Percentiles rank a stretch among this genome's conserved stretches.
phyloP scores from a whole-genome alignment of 768 basidiomycete species.

The Boletus vermiculosoides region DNA sequence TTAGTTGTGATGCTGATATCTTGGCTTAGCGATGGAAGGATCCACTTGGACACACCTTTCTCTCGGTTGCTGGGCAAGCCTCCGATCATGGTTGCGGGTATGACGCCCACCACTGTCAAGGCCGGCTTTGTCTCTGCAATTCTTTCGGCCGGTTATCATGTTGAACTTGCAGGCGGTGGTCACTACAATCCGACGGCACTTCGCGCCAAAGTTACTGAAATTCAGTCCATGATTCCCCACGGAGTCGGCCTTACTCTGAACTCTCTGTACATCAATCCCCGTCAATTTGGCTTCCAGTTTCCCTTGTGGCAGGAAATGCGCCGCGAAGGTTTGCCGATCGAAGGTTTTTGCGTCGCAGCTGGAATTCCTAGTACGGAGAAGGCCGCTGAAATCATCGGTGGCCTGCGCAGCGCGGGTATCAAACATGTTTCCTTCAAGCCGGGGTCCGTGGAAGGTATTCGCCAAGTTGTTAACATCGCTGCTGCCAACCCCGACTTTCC shows the following conservation, averaged over 20 bases:
- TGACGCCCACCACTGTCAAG: conserved; percentile 97
- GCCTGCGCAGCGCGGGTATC: conserved; percentile 79
- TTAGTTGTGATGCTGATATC: conserved; percentile 1
- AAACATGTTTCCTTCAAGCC: conserved; percentile 98
- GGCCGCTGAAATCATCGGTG: conserved; percentile 92
- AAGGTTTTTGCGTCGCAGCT: conserved; percentile 99
- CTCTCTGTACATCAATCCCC: conserved; percentile 96
- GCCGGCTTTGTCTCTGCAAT: conserved; percentile 93
- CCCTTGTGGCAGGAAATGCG: conserved; percentile 99
- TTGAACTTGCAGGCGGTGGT: conserved; percentile 96
- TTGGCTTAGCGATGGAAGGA: conserved; percentile 71
- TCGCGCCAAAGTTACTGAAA: conserved; percentile 89
- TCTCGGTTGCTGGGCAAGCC: conserved; percentile 95
- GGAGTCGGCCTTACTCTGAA: conserved; percentile 95
- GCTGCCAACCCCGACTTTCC: conserved; percentile 93
- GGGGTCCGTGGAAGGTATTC: conserved; percentile 95
- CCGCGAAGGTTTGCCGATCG: conserved; percentile 89
- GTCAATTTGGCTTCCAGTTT: conserved; percentile 95
- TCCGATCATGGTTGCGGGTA: conserved; percentile 99
- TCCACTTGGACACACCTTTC: conserved; percentile 95
- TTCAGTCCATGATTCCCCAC: conserved; percentile 77
- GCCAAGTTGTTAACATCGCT: conserved; percentile 96
- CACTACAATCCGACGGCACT: conserved; percentile 93
- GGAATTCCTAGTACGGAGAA: conserved; percentile 97
- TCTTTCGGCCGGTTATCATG: conserved; percentile 90